phyloP scores from a whole-genome alignment of 1,139 yeast genomes.

The Yamadazyma buinensis region DNA sequence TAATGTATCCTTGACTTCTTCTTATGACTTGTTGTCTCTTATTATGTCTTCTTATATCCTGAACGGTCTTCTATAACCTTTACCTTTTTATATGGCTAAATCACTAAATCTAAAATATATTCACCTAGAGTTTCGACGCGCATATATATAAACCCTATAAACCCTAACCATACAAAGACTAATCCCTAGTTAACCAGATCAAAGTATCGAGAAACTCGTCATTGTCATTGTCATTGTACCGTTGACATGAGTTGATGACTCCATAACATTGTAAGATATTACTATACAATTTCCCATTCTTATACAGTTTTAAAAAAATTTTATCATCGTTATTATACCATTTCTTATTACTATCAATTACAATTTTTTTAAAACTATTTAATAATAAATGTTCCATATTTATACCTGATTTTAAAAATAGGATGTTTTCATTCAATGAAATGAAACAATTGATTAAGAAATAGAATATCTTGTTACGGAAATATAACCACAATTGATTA shows the following conservation, averaged over 20 bases:
- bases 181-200: conserved; percentile 10
- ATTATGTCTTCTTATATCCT: not conserved
- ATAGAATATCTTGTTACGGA: conserved; percentile 29
- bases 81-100: too few species aligned
- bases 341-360: conserved; percentile 19
- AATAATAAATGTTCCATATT: conserved; percentile 29
- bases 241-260: conserved; percentile 9
- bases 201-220: conserved; percentile 8
- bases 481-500: conserved; percentile 28
- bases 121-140: too few species aligned
- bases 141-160: too few species aligned
- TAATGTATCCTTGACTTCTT: too few species aligned
- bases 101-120: too few species aligned
- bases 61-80: too few species aligned
- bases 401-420: conserved; percentile 18
- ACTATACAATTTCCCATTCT: conserved; percentile 10
- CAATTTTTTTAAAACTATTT: conserved; percentile 28
- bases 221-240: conserved; percentile 4
- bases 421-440: conserved; percentile 24
- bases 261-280: conserved; percentile 15
- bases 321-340: conserved; percentile 5
- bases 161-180: too few species aligned
- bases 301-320: conserved; percentile 10
- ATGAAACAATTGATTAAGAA: conserved; percentile 27
- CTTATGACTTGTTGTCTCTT: too few species aligned